These are phyloP conservation scores for Teunomyces lycoperdinae DNA, from an alignment of 805 yeast species.

Conservation along the genomic window DNA sequence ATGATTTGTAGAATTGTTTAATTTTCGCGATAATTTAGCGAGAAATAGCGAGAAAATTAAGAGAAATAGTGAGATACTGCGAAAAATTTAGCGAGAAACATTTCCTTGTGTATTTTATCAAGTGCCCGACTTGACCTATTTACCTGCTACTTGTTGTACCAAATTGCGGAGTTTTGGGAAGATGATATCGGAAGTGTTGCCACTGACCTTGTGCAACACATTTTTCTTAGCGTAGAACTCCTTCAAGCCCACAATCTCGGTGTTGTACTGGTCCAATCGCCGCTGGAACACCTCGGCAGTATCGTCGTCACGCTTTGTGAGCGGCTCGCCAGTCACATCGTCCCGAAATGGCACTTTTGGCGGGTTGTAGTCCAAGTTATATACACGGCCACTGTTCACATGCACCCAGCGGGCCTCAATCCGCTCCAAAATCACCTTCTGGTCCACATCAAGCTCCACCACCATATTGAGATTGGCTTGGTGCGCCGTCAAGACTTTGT, in stretches of 20 bases:
- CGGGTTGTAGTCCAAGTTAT: conserved; percentile 83
- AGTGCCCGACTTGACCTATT: not conserved
- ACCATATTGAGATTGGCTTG: conserved; percentile 61
- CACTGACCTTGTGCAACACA: conserved; percentile 56
- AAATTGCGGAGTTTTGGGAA: conserved; percentile 62
- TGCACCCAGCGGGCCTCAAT: conserved; percentile 87
- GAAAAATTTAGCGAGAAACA: not conserved
- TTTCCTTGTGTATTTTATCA: no score
- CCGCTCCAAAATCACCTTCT: conserved; percentile 72
- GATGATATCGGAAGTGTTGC: conserved; percentile 80
- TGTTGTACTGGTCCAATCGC: conserved; percentile 61
- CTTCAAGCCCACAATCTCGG: conserved; percentile 60
- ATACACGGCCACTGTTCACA: conserved; percentile 78
- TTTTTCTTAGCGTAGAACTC: conserved; percentile 49
- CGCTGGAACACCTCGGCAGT: conserved; percentile 67
- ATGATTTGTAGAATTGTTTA: no score
- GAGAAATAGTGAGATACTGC: not conserved
- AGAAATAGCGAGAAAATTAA: not conserved
- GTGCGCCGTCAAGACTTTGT: conserved; percentile 35
- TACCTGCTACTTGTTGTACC: conserved; percentile 12
- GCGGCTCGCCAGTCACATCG: conserved; percentile 86
- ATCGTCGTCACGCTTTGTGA: conserved; percentile 80
- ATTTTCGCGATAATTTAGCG: not conserved
- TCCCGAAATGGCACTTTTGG: conserved; percentile 80
- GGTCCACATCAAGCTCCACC: conserved; percentile 87